Percentiles rank a stretch among this genome's conserved stretches.
phyloP scores from a whole-genome alignment of 2,329 filamentous ascomycete genomes.

The Aspergillus vadensis region DNA sequence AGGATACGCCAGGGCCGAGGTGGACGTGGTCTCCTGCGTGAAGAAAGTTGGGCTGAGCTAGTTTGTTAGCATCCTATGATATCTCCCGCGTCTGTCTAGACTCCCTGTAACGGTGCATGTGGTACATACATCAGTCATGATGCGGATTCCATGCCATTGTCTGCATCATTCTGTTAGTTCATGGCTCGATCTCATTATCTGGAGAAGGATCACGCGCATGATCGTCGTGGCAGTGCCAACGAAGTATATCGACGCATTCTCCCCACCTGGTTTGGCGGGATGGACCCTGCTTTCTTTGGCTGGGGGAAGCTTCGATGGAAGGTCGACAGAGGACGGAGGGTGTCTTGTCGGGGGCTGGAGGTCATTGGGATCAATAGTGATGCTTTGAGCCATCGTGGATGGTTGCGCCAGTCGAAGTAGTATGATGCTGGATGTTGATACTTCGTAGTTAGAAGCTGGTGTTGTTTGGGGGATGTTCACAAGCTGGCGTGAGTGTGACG shows the following conservation, averaged over 20 bases:
- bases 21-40: slow-evolving; percentile 68
- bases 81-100: too few relatives aligned
- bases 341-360: slow-evolving; percentile 38
- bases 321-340: slow-evolving; percentile 24
- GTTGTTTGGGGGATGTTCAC: neutral
- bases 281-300: slow-evolving; percentile 50
- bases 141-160: slow-evolving; percentile 43
- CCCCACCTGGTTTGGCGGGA: slow-evolving; percentile 35
- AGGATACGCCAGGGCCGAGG: slow-evolving; percentile 64
- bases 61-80: too few relatives aligned
- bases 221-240: slow-evolving; percentile 45
- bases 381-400: too few relatives aligned
- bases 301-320: slow-evolving; percentile 42
- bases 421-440: too few relatives aligned
- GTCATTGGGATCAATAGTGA: slow-evolving; percentile 39
- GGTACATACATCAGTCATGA: slow-evolving; percentile 43
- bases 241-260: slow-evolving; percentile 44
- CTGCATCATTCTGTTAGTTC: slow-evolving; percentile 21
- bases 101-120: neutral
- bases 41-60: slow-evolving; percentile 61
- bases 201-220: slow-evolving; percentile 22
- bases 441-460: too few relatives aligned
- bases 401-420: too few relatives aligned
- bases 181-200: neutral
- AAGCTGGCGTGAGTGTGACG: neutral